phyloP scores from a whole-genome alignment of 768 basidiomycete genomes.

The Pleurotus djamor region DNA sequence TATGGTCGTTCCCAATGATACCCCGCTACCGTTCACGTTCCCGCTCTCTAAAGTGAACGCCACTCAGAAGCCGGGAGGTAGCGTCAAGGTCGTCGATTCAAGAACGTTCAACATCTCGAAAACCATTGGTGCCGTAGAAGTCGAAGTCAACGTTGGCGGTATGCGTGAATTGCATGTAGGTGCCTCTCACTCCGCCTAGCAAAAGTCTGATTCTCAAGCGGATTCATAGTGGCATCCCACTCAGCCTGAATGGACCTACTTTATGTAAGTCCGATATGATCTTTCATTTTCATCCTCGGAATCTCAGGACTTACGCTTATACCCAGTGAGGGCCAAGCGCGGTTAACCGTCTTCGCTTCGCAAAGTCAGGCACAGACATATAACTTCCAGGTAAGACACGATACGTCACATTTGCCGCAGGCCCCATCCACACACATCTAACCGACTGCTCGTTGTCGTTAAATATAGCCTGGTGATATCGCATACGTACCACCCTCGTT shows the following conservation, averaged over 20 bases:
- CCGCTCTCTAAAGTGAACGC: constrained; percentile 44
- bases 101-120: constrained; percentile 49
- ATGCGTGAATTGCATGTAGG: constrained; percentile 63
- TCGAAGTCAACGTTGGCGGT: constrained; percentile 55
- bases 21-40: constrained; percentile 53
- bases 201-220: neutral
- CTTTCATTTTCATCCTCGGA: neutral
- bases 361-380: constrained; percentile 53
- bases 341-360: constrained; percentile 57
- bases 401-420: too few species aligned
- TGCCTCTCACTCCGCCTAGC: neutral
- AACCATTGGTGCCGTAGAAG: constrained; percentile 55
- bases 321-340: constrained; percentile 47
- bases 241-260: constrained; percentile 63
- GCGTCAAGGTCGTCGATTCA: constrained; percentile 59
- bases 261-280: constrained; percentile 35
- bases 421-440: too few species aligned
- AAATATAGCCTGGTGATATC: constrained; percentile 32
- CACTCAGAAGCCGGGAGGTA: constrained; percentile 47
- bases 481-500: constrained; percentile 34
- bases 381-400: constrained; percentile 46
- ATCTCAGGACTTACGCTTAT: neutral
- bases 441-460: neutral
- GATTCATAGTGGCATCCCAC: constrained; percentile 65
- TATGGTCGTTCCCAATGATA: constrained; percentile 48